Evolutionary conservation across 2,329 filamentous ascomycete genomes (phyloP), one percentile per base, ranked within the genome.

Genomic region (Sporothrix pallida): DNA sequence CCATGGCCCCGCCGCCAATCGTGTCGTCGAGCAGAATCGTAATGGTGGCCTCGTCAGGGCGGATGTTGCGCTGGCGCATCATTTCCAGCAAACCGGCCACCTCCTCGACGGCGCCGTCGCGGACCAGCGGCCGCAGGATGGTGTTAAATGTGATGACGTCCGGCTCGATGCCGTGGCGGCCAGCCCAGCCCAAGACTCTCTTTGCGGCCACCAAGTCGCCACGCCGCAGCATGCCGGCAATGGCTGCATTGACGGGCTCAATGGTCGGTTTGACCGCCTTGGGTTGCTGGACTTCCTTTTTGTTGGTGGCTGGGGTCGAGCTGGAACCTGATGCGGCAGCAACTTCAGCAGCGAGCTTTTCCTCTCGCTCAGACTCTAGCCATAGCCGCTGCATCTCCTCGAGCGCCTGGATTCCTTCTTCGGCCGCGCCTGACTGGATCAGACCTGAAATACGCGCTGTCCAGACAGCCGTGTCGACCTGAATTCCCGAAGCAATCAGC

Each of bases 31-130:
- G 84, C 73, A 96, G 85, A 75, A 93, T 89, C 26, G 90, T 92
- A 80, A 93, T 93, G 0, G 93, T 96, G 6, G 87, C 87, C n/a
- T 86, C 84, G 79, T 94, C 89, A 0, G 90, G 87, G 44, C 84
- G 77, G 42, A 93, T 80, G 2, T 85, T 84, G 17, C 85, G 81
- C 2, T 79, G 76, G 54, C 86, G 82, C 92, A 94, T 94, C 72
- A 85, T 82, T 3, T 82, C 78, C 2, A 94, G 83, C 13, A 93
- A 78, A 2, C 80, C 80, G 60, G 85, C 83, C 13, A 88, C 86
- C 56, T 88, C 86, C 0, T 83, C 78, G 48, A 81, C 78, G 37
- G 85, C 82, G 31, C 85, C 85, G 20, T 83, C 81, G 15, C 85
- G 84, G 74, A 93, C 83, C 73, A 89, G 83, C 44, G 88, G 84